These are phyloP conservation scores for Colletotrichum agaves DNA, from an alignment of 2,329 filamentous ascomycete genomes.

Conservation along the genomic window DNA sequence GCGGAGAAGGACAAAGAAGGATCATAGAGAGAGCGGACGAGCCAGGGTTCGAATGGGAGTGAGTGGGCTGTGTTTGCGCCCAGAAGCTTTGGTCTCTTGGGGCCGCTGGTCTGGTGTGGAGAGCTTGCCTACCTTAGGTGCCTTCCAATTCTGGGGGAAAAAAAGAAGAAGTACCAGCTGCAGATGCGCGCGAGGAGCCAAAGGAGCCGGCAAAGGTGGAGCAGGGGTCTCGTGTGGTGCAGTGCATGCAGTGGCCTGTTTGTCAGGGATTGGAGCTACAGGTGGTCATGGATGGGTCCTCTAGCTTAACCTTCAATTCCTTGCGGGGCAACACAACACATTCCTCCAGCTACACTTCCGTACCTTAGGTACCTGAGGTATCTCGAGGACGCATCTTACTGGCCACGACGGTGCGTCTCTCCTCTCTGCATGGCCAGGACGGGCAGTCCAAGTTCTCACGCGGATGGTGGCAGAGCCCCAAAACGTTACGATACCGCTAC, in stretches of 20 bases:
- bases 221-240: constrained; percentile 23
- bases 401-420: too few species aligned
- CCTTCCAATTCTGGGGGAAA: neutral
- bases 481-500: constrained; percentile 15
- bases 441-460: neutral
- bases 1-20: neutral
- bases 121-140: neutral
- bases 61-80: constrained; percentile 35
- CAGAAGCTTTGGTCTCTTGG: constrained; percentile 19
- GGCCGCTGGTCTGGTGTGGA: constrained; percentile 8
- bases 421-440: too few species aligned
- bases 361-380: too few species aligned
- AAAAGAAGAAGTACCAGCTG: too few species aligned
- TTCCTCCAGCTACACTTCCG: neutral
- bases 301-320: constrained; percentile 11
- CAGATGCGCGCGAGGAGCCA: constrained; percentile 12
- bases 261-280: constrained; percentile 17
- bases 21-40: constrained; percentile 28
- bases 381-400: too few species aligned
- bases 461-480: constrained; percentile 20
- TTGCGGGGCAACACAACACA: constrained; percentile 8
- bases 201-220: constrained; percentile 14
- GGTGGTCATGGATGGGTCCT: neutral
- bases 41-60: neutral
- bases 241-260: constrained; percentile 1